phyloP scores from a whole-genome alignment of 2,329 filamentous ascomycete species.

The Cytospora chrysosperma region DNA sequence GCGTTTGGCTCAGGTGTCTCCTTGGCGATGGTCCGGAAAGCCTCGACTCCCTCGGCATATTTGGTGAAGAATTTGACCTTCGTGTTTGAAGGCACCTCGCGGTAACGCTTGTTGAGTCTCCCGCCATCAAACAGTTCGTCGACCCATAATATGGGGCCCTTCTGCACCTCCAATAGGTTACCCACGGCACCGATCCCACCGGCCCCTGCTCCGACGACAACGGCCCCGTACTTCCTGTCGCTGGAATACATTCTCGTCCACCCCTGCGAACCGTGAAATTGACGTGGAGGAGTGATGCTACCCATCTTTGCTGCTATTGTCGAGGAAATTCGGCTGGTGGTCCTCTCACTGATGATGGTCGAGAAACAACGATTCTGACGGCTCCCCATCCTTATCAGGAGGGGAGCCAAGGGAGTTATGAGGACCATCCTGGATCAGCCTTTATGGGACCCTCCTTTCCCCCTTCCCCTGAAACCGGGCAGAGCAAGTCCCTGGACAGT shows the following conservation, averaged over 20 bases:
- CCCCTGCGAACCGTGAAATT: slow-evolving; percentile 11
- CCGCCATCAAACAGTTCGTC: slow-evolving; percentile 56
- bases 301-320: slow-evolving; percentile 12
- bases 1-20: slow-evolving; percentile 51
- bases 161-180: slow-evolving; percentile 55
- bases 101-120: slow-evolving; percentile 52
- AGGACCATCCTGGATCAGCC: slow-evolving; percentile 2
- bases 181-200: slow-evolving; percentile 58
- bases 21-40: slow-evolving; percentile 52
- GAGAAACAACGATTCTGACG: slow-evolving; percentile 4
- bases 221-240: slow-evolving; percentile 24
- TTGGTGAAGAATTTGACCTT: slow-evolving; percentile 59
- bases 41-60: slow-evolving; percentile 52
- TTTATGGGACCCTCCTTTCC: slow-evolving; percentile 1
- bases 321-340: neutral
- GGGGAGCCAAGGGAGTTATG: slow-evolving; percentile 8
- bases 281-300: slow-evolving; percentile 20
- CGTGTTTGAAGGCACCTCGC: slow-evolving; percentile 62
- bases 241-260: slow-evolving; percentile 25
- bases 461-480: neutral
- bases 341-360: neutral
- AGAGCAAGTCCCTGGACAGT: neutral
- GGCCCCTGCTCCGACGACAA: slow-evolving; percentile 24
- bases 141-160: slow-evolving; percentile 55
- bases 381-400: slow-evolving; percentile 11